Conservation (phyloP, 2,329 filamentous ascomycete genomes). For the Diaporthe batatas region DNA sequence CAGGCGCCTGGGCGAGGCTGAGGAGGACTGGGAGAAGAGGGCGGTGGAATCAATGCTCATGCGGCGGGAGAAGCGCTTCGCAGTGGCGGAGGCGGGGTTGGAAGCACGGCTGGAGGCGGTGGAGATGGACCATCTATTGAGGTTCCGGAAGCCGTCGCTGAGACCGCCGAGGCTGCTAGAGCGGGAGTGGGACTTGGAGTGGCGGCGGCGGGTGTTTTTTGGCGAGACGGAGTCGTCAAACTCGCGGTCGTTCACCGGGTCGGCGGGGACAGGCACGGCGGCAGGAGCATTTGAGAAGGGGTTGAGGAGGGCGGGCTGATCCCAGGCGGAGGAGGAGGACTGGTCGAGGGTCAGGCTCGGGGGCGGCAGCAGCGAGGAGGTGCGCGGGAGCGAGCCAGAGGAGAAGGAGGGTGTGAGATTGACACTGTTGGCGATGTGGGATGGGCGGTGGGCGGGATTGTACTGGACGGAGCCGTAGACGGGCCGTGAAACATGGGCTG, state of each 20-base stretch:
- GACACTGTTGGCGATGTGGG: constrained; percentile 41
- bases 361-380: constrained; percentile 60
- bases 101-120: constrained; percentile 64
- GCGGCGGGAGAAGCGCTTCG: constrained; percentile 55
- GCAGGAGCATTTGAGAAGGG: constrained; percentile 43
- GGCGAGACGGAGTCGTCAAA: constrained; percentile 44
- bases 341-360: constrained; percentile 49
- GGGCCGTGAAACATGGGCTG: constrained; percentile 36
- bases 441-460: constrained; percentile 19
- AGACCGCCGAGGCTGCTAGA: constrained; percentile 53
- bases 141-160: constrained; percentile 61
- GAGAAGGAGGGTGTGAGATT: constrained; percentile 46
- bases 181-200: constrained; percentile 50
- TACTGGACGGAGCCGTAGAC: constrained; percentile 37
- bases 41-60: constrained; percentile 60
- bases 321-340: constrained; percentile 13
- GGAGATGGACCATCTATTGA: constrained; percentile 67
- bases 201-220: constrained; percentile 40
- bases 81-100: constrained; percentile 50
- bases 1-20: constrained; percentile 54
- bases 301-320: constrained; percentile 43
- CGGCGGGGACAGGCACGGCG: constrained; percentile 30
- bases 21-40: constrained; percentile 43
- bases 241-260: constrained; percentile 41
- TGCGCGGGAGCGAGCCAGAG: constrained; percentile 54